phyloP scores from a whole-genome alignment of 2,329 filamentous ascomycete genomes.

The Aureobasidium uvarum region DNA sequence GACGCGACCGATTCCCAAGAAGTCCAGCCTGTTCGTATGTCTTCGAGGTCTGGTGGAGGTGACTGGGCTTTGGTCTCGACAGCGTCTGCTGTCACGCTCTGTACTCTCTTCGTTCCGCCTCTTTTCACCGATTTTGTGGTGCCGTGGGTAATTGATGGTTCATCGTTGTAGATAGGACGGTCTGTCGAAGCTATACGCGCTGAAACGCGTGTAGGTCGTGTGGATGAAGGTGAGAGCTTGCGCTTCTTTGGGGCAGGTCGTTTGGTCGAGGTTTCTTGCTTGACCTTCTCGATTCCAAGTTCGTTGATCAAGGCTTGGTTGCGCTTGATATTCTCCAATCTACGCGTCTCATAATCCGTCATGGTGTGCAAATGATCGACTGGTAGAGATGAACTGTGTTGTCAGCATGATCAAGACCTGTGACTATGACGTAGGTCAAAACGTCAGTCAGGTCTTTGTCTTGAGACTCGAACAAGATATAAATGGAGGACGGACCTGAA shows the following conservation, averaged over 20 bases:
- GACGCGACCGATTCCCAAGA: slow-evolving; percentile 45
- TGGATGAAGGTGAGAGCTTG: slow-evolving; percentile 35
- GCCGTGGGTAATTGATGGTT: slow-evolving; percentile 29
- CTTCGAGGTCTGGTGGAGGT: slow-evolving; percentile 34
- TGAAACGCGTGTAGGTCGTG: slow-evolving; percentile 40
- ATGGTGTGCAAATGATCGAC: slow-evolving; percentile 9
- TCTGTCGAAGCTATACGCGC: slow-evolving; percentile 48
- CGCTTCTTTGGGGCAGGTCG: slow-evolving; percentile 43
- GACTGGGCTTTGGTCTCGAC: slow-evolving; percentile 16
- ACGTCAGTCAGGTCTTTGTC: background rate
- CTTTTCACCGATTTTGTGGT: background rate
- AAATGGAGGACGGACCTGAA: background rate
- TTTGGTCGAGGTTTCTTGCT: slow-evolving; percentile 29
- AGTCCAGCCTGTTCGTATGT: slow-evolving; percentile 44
- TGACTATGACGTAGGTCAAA: background rate
- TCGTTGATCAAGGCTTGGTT: slow-evolving; percentile 51
- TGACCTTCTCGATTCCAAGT: slow-evolving; percentile 46
- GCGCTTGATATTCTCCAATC: slow-evolving; percentile 50
- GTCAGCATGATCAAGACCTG: background rate
- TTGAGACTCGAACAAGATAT: background rate
- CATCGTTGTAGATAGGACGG: slow-evolving; percentile 44
- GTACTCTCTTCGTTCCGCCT: slow-evolving; percentile 9
- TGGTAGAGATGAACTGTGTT: slow-evolving; percentile 2
- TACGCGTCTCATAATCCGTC: slow-evolving; percentile 47
- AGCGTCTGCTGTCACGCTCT: background rate